Percentiles rank a stretch among this genome's conserved stretches.
Conservation (phyloP, 495 filamentous ascomycete genomes). For the Lindgomyces ingoldianus region DNA sequence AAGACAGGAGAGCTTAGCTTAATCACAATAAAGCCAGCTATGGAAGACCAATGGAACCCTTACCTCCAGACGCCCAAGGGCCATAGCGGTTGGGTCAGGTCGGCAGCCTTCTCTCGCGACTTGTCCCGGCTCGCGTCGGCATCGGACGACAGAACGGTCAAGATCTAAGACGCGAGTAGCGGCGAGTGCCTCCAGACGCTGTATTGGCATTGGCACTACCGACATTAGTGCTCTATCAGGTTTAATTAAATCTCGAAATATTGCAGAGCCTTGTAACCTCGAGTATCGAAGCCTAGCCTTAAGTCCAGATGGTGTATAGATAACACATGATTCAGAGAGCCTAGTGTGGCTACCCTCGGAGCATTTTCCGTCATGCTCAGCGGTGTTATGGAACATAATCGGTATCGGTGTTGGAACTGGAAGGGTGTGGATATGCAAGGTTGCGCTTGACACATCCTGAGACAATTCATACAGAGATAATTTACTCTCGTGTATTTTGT, state of each 20-base stretch:
- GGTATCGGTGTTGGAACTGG: constrained; percentile 36
- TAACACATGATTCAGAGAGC: constrained; percentile 38
- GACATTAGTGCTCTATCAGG: background rate
- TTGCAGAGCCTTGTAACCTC: constrained; percentile 8
- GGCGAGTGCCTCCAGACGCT: constrained; percentile 19
- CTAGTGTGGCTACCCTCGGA: constrained; percentile 39
- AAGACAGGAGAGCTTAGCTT: constrained; percentile 16
- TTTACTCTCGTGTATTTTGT: background rate
- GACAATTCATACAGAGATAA: background rate
- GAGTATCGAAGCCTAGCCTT: constrained; percentile 30
- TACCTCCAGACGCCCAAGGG: constrained; percentile 19
- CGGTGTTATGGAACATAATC: constrained; percentile 31
- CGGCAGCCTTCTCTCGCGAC: constrained; percentile 23
- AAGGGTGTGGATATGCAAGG: constrained; percentile 25
- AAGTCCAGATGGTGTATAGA: constrained; percentile 35
- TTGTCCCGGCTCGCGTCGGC: constrained; percentile 17
- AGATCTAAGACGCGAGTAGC: constrained; percentile 16
- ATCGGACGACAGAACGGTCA: constrained; percentile 13
- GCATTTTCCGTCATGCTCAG: constrained; percentile 35
- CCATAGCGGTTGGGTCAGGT: constrained; percentile 2
- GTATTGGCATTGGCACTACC: background rate
- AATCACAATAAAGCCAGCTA: constrained; percentile 22
- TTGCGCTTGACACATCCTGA: background rate
- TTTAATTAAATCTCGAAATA: background rate
- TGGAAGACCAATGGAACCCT: constrained; percentile 16